Conservation (phyloP, 2,329 filamentous ascomycete genomes). For the Stachybotrys chlorohalonatus region DNA sequence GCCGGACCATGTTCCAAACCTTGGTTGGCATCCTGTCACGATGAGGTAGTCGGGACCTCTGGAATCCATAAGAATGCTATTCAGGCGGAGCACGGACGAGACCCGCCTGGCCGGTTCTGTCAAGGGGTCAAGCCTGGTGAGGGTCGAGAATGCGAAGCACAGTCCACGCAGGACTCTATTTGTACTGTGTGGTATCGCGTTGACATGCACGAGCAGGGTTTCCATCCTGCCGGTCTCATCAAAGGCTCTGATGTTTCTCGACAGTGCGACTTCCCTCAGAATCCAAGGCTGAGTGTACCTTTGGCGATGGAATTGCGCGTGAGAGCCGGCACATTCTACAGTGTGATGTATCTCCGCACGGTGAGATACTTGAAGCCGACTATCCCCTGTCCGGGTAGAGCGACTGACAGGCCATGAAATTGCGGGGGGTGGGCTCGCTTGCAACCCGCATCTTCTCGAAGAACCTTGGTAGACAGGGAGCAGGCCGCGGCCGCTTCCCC, state of each 20-base stretch:
- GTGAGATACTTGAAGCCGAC: neutral
- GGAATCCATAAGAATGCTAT: too few species aligned
- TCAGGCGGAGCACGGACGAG: neutral
- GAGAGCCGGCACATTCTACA: too few species aligned
- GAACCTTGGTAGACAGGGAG: neutral
- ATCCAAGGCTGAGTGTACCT: neutral
- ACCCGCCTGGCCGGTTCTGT: neutral
- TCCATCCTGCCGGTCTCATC: neutral
- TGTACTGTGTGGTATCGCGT: neutral
- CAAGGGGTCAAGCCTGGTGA: neutral
- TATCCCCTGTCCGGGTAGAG: neutral
- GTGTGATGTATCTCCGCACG: neutral
- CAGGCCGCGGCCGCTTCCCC: neutral
- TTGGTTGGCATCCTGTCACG: neutral
- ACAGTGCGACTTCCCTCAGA: neutral
- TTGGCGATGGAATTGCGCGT: too few species aligned
- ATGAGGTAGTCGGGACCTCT: neutral
- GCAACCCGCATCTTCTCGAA: neutral
- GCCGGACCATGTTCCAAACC: too few species aligned
- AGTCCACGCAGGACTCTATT: neutral
- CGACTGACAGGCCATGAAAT: neutral
- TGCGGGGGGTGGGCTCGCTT: neutral
- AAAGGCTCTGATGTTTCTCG: neutral
- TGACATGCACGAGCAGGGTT: neutral
- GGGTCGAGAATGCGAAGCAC: neutral